Evolutionary conservation across 768 basidiomycete genomes (phyloP).

Genomic region (Termitomyces sp.): DNA sequence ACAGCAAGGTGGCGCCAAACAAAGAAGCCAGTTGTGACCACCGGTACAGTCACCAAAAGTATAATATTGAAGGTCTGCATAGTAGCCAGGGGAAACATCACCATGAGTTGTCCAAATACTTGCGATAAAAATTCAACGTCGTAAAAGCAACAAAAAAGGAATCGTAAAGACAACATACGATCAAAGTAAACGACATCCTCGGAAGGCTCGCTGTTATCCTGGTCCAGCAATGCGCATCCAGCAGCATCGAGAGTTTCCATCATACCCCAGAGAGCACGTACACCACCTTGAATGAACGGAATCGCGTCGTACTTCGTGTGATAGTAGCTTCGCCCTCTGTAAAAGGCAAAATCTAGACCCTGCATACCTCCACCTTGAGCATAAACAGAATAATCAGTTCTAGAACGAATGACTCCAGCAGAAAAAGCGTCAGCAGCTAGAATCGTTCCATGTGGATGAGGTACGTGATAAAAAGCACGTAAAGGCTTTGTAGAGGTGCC

Average conservation of each 20-base stretch:
- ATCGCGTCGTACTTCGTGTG: conserved; percentile 76
- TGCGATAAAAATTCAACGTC: background rate
- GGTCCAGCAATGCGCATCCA: conserved; percentile 52
- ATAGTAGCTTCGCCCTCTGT: conserved; percentile 68
- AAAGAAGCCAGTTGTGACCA: conserved; percentile 42
- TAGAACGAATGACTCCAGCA: conserved; percentile 60
- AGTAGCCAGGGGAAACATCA: conserved; percentile 50
- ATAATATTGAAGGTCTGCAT: conserved; percentile 58
- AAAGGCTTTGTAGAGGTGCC: conserved; percentile 59
- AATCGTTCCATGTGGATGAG: conserved; percentile 72
- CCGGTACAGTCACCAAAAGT: conserved; percentile 60
- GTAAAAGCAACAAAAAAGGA: background rate
- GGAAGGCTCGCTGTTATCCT: conserved; percentile 26
- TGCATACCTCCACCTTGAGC: conserved; percentile 35
- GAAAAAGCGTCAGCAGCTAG: conserved; percentile 68
- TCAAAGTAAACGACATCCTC: conserved; percentile 66
- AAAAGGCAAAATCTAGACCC: conserved; percentile 80
- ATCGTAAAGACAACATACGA: conserved; percentile 37
- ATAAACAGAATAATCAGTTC: conserved; percentile 76
- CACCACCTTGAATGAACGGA: conserved; percentile 50
- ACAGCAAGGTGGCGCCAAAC: conserved; percentile 21
- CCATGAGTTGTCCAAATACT: conserved; percentile 59
- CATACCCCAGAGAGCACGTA: conserved; percentile 68
- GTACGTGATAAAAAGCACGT: conserved; percentile 48
- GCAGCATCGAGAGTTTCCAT: conserved; percentile 63